Base-by-base conservation (phyloP, 2,329 filamentous ascomycete species). In the Diaporthe ampelina region DNA sequence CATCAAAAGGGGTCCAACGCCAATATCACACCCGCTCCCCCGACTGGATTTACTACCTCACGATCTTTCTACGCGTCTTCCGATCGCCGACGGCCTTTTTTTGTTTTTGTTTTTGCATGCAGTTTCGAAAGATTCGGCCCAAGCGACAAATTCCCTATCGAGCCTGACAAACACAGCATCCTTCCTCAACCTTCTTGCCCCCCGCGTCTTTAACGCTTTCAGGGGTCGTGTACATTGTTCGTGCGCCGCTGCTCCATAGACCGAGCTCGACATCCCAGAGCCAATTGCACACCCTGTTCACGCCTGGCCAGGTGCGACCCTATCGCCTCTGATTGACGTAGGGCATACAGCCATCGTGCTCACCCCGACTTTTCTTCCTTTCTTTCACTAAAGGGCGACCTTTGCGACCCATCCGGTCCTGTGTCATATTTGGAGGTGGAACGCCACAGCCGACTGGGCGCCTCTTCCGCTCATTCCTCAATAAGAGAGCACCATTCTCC, bases 201-300 rank as follows among this genome's bases (percentile, higher is more conserved):
- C 26, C 65, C 50, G 37, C 35, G 58, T 52, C 37, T 24, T 32
- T 72, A 50, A 58, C 70, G 35, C 57, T 45, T 59, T 50, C 67
- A 68, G 45, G 67, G 72, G 52, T 50, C 17, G 58, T 69, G 43
- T 69, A 35, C 72, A 72, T 72, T 70, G 59, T 74, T 75, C 26
- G 68, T 71, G 74, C 72, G 45, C 67, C 72, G 57, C 70, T 29
- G 29, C 58, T 57, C 37, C 37, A 58, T 56, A 40, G 7, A 61
- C 5, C 68, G 72, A 57, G 52, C 68, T 71, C 52, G 54, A 68
- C 72, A 65, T 40, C 67, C 26, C 19, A 57, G 45, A 58, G 54
- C 59, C 70, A 45, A 63, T 43, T 74, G 54, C 67, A 40, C 70
- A 26, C 48, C 52, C 37, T 50, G 35, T 72, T 54, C 67, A 56